phyloP scores from a whole-genome alignment of 2,329 filamentous ascomycete species.

The Exophiala sideris region DNA sequence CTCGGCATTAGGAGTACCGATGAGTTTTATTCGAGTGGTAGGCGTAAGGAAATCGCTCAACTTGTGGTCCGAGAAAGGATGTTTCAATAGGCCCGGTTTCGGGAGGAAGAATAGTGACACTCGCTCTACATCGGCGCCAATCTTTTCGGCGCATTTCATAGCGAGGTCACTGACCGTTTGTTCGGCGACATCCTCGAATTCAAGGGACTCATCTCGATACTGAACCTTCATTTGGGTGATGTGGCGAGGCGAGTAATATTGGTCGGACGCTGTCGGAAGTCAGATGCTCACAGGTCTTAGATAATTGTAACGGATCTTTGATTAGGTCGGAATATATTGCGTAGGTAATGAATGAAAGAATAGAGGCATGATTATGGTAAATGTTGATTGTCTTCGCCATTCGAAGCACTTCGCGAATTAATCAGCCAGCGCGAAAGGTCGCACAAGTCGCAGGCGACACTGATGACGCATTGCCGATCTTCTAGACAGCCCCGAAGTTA shows the following conservation, averaged over 20 bases:
- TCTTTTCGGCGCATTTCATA: slow-evolving; percentile 31
- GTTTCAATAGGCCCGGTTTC: slow-evolving; percentile 46
- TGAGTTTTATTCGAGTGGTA: slow-evolving; percentile 46
- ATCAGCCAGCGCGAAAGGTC: background rate
- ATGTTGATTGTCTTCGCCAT: background rate
- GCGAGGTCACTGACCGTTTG: slow-evolving; percentile 51
- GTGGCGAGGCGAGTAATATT: too few species aligned
- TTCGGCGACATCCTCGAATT: slow-evolving; percentile 45
- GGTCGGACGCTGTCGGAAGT: too few species aligned
- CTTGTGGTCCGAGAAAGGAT: slow-evolving; percentile 40
- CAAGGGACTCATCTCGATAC: slow-evolving; percentile 53
- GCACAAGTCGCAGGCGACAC: background rate
- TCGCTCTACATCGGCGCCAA: slow-evolving; percentile 41
- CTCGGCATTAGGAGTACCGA: slow-evolving; percentile 43
- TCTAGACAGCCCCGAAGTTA: background rate
- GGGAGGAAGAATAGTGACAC: slow-evolving; percentile 47
- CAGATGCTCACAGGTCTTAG: too few species aligned
- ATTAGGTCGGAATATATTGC: background rate
- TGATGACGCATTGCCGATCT: slow-evolving; percentile 3
- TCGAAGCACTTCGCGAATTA: slow-evolving; percentile 8
- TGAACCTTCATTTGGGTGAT: slow-evolving; percentile 45
- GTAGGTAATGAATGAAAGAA: background rate
- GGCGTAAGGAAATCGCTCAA: slow-evolving; percentile 37
- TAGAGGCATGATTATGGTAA: background rate
- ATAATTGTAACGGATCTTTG: background rate